Base-by-base conservation (phyloP, 192 early-diverging fungal genomes). In the Spizellomyces punctatus region DNA sequence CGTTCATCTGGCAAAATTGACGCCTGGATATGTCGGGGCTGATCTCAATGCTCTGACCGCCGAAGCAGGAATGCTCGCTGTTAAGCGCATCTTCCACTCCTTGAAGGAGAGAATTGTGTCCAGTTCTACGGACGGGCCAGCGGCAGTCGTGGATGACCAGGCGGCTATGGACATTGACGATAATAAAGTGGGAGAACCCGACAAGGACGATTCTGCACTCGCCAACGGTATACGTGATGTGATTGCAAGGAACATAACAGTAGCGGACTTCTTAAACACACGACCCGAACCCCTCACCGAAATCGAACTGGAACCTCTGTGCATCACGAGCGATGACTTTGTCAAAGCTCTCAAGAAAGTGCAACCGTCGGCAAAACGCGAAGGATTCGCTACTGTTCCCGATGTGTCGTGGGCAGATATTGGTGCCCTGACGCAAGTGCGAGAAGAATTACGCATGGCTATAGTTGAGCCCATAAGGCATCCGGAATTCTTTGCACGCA, bases 371-470 rank as follows among this genome's bases (percentile, higher is more conserved):
- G 89, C 95, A 19, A 97, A 99, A 71, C 93, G 97, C 71, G 97
- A 99, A 79, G 97, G 97, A 6, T 99, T 99, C 82, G 96, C 97
- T 0, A 98, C 97, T 0, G 95, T 97, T 0, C 96, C 97, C 0
- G 97, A 91, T 58, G 94, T 98, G 7, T 86, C 91, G 2, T 99
- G 97, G 97, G 91, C 91, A 27, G 94, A 98, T 74, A 93, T 99
- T 85, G 97, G 97, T 46, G 97, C 96, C 0, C 79, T 99, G 52
- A 71, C 76, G 41, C 79, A 76, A 54, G 89, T 99, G 5, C 91
- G 96, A 46, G 93, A 96, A 60, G 97, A 97, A 74, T 82, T 99
- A 63, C 89, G 91, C 63, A 95, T 95, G 95, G 91, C 94, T 0
- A 89, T 99, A 0, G 95, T 98, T 8, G 95, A 99, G 67, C 97